Conservation (phyloP, 148 eudicot species). For the Fallopia convolvulus region DNA sequence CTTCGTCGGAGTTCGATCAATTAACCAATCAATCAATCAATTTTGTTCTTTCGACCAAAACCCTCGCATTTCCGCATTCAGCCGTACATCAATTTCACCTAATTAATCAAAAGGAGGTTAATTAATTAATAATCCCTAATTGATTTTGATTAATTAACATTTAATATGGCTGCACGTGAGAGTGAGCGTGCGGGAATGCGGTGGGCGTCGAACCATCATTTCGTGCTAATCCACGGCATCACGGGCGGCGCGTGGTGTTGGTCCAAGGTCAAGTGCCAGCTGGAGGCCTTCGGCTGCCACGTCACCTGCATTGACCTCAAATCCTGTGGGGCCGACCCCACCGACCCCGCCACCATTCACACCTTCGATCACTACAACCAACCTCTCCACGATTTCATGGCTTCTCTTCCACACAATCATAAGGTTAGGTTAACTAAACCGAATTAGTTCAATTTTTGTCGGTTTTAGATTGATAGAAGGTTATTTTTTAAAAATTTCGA, state of each 20-base stretch:
- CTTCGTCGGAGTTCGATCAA: too few species aligned
- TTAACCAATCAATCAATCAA: too few species aligned
- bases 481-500: too few species aligned
- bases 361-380: constrained; percentile 21
- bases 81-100: background rate
- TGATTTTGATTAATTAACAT: too few species aligned
- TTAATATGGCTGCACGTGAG: background rate
- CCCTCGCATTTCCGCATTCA: background rate
- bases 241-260: constrained; percentile 31
- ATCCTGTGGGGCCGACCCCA: constrained; percentile 19
- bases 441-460: too few species aligned
- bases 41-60: too few species aligned
- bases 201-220: constrained; percentile 11
- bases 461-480: too few species aligned
- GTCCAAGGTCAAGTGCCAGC: constrained; percentile 24
- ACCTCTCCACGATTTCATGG: constrained; percentile 19
- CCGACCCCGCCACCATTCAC: constrained; percentile 13
- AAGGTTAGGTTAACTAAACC: constrained; percentile 15
- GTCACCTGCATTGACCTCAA: constrained; percentile 26
- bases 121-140: too few species aligned
- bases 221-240: constrained; percentile 25
- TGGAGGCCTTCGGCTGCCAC: constrained; percentile 20
- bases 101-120: too few species aligned
- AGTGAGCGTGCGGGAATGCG: background rate
- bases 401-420: constrained; percentile 14